Base-by-base conservation (phyloP, 257 asterid genomes). In the Salvia hispanica region DNA sequence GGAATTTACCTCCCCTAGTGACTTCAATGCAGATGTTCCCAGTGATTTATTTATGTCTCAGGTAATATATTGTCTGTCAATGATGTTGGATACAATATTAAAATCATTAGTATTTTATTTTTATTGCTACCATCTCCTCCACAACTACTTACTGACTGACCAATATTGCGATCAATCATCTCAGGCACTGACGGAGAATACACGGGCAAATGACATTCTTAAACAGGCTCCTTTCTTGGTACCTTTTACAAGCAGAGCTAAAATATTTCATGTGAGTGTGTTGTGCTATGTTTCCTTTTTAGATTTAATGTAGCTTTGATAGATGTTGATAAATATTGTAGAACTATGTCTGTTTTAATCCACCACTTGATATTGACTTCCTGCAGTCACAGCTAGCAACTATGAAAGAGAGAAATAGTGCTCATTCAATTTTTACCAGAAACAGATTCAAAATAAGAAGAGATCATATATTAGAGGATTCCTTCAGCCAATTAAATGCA, bases 21-120 rank as follows among this genome's bases (percentile, higher is more conserved):
- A 91, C 73, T 94, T 94, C 78, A 91, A 88, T 76, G 97, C 97
- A 64, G 99, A 88, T 80, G 99, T 97, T 78, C 96, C 85, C 70
- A 82, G 81, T 73, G 99, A 88, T 68, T 66, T 76, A 51, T 94
- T 91, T 73, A 84, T 91, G 76, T 80, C 85, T 73, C 96, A 88
- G 99, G 99, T 91, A 81, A 64, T 72, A 62, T n/a, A n/a, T n/a
- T n/a, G 31, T 64, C 64, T 59, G 51, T 70, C 66, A 65, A 65
- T 63, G 62, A 9, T 73, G 57, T 69, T 76, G 28, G 71, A 61
- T 34, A 12, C 31, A 51, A 0, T 8, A 40, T 40, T 9, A 25
- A 42, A 42, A 61, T 2, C 2, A 11, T 21, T 25, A 21, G 2
- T 5, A 36, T 58, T 18, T 62, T 43, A 12, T 42, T 21, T 58